phyloP scores from a whole-genome alignment of 192 early-diverging fungal genomes.

The Chytriomyces sp. region DNA sequence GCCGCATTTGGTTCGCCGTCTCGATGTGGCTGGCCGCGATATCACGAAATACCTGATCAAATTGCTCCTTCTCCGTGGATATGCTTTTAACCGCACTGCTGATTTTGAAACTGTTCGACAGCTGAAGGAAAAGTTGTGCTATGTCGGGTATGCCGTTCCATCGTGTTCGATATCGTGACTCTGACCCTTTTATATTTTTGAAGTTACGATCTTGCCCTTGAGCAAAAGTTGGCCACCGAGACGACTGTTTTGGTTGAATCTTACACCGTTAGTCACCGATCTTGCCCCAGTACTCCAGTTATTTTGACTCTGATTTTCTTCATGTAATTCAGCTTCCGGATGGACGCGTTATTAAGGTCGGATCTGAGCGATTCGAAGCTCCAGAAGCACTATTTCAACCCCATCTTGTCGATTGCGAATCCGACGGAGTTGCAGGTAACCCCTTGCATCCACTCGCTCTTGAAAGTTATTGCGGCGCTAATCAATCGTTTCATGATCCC shows the following conservation, averaged over 20 bases:
- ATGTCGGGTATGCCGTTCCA: slow-evolving; percentile 75
- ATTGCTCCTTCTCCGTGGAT: slow-evolving; percentile 88
- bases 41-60: slow-evolving; percentile 98
- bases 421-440: slow-evolving; percentile 85
- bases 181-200: not conserved
- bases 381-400: slow-evolving; percentile 99
- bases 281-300: not conserved
- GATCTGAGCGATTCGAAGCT: slow-evolving; percentile 97
- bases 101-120: slow-evolving; percentile 98
- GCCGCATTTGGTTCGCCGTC: slow-evolving; percentile 83
- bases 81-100: slow-evolving; percentile 96
- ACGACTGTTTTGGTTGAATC: slow-evolving; percentile 95
- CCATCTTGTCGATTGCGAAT: slow-evolving; percentile 93
- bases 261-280: slow-evolving; percentile 74
- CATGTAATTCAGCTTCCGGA: slow-evolving; percentile 80
- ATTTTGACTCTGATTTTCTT: not conserved
- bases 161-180: slow-evolving; percentile 15
- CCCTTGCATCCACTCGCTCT: not conserved
- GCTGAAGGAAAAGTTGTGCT: slow-evolving; percentile 98
- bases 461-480: not conserved
- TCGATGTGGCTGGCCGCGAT: slow-evolving; percentile 96
- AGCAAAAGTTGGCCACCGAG: slow-evolving; percentile 92
- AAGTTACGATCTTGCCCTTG: slow-evolving; percentile 93
- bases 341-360: slow-evolving; percentile 97
- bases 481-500: not conserved